These are phyloP conservation scores for Corynascus novoguineensis DNA, from an alignment of 495 filamentous ascomycete genomes.

Conservation along the genomic window DNA sequence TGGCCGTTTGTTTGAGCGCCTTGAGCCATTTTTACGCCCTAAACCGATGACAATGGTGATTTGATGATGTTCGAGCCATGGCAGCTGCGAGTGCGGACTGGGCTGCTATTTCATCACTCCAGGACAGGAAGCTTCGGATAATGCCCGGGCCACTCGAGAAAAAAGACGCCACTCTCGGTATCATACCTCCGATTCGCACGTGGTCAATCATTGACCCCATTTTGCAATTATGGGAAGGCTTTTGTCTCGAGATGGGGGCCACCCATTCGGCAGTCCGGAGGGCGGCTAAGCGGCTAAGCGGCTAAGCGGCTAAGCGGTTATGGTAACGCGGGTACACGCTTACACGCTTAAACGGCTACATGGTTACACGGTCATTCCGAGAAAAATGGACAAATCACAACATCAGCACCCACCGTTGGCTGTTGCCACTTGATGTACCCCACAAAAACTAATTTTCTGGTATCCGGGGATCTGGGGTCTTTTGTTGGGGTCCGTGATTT, in stretches of 20 bases:
- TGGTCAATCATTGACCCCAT: background rate
- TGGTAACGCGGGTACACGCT: constrained; percentile 4
- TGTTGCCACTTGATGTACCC: background rate
- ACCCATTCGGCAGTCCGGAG: background rate
- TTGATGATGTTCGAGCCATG: background rate
- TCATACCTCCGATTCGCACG: background rate
- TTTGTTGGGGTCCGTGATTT: background rate
- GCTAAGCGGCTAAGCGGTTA: background rate
- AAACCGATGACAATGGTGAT: background rate
- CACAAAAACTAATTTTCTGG: background rate
- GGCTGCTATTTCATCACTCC: constrained; percentile 1
- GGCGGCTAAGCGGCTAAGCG: constrained; percentile 1
- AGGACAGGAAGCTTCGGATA: background rate
- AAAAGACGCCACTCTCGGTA: background rate
- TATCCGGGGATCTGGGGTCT: background rate
- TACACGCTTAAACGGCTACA: background rate
- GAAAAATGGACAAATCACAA: background rate
- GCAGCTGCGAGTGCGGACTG: background rate
- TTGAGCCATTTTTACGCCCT: background rate
- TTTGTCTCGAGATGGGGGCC: background rate
- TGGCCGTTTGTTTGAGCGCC: constrained; percentile 10
- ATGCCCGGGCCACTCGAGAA: background rate
- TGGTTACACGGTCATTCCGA: background rate
- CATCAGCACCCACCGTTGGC: background rate
- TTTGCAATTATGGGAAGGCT: background rate